Conservation (phyloP, 83 land plant genomes). For the Picea engelmannii region DNA sequence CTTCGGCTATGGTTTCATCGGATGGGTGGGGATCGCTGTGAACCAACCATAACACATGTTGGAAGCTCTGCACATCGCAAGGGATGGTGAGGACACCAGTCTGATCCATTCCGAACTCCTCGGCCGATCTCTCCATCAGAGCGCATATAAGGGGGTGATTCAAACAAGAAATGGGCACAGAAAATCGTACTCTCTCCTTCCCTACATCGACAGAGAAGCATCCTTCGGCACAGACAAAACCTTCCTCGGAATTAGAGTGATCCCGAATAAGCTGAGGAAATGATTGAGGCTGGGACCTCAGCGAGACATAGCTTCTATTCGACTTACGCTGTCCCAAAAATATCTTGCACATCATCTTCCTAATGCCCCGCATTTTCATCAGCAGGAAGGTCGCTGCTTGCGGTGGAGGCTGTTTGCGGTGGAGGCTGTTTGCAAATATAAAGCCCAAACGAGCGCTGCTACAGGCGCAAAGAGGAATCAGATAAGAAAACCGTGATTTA, state of each 20-base stretch:
- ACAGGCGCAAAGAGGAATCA: no score
- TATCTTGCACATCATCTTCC: not conserved
- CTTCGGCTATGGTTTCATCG: not conserved
- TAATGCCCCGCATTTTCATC: not conserved
- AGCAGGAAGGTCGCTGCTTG: no score
- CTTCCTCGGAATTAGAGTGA: not conserved
- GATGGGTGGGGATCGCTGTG: not conserved
- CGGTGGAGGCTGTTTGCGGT: no score
- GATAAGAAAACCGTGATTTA: no score
- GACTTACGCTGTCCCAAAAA: not conserved
- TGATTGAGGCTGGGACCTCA: not conserved
- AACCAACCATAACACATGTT: not conserved
- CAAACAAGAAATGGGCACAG: not conserved
- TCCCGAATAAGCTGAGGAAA: not conserved
- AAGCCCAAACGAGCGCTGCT: no score
- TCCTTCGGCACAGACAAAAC: not conserved
- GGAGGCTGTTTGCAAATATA: no score
- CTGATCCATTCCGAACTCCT: not conserved
- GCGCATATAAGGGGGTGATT: not conserved
- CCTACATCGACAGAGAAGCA: not conserved
- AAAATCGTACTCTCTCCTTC: not conserved
- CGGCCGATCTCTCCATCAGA: not conserved
- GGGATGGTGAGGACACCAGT: not conserved
- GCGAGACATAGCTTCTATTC: not conserved
- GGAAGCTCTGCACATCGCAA: not conserved